Conservation (phyloP, 129 eudicot species). For the Glebionis coronaria region DNA sequence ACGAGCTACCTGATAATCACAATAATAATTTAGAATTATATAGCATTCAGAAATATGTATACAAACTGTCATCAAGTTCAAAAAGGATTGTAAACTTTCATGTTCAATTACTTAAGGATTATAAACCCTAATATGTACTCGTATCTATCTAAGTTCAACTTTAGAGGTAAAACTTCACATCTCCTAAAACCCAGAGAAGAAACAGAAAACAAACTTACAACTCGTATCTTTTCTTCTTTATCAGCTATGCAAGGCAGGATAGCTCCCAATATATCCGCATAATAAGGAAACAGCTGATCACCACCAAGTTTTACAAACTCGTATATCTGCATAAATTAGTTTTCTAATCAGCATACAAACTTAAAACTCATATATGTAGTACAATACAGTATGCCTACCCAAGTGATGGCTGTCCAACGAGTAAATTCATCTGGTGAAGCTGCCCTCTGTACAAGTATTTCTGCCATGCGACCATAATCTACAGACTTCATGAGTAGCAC, state of each 20-base stretch:
- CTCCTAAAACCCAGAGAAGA: background rate
- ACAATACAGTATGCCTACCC: slow-evolving; percentile 49
- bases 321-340: slow-evolving; percentile 56
- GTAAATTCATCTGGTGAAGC: slow-evolving; percentile 91
- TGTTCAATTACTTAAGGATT: background rate
- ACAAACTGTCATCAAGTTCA: background rate
- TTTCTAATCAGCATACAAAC: slow-evolving; percentile 3
- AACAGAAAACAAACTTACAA: slow-evolving; percentile 49
- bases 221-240: slow-evolving; percentile 91
- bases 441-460: slow-evolving; percentile 95
- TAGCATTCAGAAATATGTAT: slow-evolving; percentile 7
- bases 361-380: too few relatives aligned
- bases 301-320: slow-evolving; percentile 99
- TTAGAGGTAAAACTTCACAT: too few relatives aligned
- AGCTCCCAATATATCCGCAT: slow-evolving; percentile 96
- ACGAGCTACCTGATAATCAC: slow-evolving; percentile 67
- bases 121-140: background rate
- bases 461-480: slow-evolving; percentile 99
- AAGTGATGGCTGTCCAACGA: slow-evolving; percentile 91
- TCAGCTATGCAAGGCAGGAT: slow-evolving; percentile 96
- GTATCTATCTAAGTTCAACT: too few relatives aligned
- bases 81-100: background rate
- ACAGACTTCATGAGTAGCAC: slow-evolving; percentile 88
- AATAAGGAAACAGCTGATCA: slow-evolving; percentile 92
- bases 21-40: background rate